Conservation (phyloP, 1,284 basidiomycete genomes). For the Naganishia liquefaciens region DNA sequence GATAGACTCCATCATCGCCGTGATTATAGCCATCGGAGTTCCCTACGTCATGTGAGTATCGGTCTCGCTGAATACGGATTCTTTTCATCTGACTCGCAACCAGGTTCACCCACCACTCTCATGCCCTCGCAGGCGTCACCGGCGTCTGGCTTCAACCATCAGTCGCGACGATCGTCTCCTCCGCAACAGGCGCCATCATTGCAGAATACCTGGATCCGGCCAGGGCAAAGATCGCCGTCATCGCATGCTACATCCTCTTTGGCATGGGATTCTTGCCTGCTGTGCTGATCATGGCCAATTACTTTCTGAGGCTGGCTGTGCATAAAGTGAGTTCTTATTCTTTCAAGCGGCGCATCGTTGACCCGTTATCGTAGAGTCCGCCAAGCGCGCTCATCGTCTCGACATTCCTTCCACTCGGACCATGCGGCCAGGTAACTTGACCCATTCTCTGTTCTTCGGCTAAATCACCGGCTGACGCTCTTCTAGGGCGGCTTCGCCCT, state of each 20-base stretch:
- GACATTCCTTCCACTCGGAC: conserved; percentile 62
- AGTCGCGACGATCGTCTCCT: conserved; percentile 68
- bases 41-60: conserved; percentile 65
- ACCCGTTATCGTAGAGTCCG: conserved; percentile 42
- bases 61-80: not conserved
- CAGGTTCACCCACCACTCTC: conserved; percentile 66
- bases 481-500: conserved; percentile 60
- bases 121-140: conserved; percentile 62
- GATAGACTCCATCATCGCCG: conserved; percentile 64
- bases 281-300: conserved; percentile 63
- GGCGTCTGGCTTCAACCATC: conserved; percentile 71
- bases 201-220: conserved; percentile 58
- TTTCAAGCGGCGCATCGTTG: conserved; percentile 35
- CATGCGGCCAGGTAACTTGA: conserved; percentile 57
- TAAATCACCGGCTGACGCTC: too few species aligned
- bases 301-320: conserved; percentile 57
- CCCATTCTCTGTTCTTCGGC: too few species aligned
- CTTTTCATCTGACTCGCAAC: too few species aligned
- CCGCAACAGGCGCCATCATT: conserved; percentile 66
- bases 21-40: conserved; percentile 65
- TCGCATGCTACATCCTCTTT: conserved; percentile 56
- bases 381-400: conserved; percentile 27
- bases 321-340: conserved; percentile 36
- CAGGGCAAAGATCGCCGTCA: conserved; percentile 62
- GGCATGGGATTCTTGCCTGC: conserved; percentile 57